Conservation (phyloP, 78 protist species). For the Polysphondylium violaceum region DNA sequence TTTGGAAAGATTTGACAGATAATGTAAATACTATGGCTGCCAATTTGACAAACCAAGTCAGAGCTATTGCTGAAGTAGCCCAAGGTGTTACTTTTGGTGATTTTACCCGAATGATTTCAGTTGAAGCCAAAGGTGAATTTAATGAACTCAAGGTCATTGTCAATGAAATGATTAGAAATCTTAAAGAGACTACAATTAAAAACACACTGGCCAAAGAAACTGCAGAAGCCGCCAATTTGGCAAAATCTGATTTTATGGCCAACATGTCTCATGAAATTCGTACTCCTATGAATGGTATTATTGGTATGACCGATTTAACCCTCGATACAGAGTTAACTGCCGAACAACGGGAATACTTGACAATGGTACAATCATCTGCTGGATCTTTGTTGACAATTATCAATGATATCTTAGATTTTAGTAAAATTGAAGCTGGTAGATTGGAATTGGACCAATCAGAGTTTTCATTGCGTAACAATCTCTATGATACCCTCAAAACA, state of each 20-base stretch:
- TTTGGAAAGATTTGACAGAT: slow-evolving; percentile 84
- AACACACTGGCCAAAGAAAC: slow-evolving; percentile 80
- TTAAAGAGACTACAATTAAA: slow-evolving; percentile 61
- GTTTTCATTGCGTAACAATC: slow-evolving; percentile 29
- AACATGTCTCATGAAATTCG: slow-evolving; percentile 88
- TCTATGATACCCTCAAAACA: slow-evolving; percentile 63
- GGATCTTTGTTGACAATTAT: slow-evolving; percentile 72
- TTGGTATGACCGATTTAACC: slow-evolving; percentile 87
- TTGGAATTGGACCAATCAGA: slow-evolving; percentile 68
- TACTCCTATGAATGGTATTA: slow-evolving; percentile 90
- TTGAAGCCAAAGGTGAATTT: slow-evolving; percentile 84
- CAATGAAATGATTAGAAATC: slow-evolving; percentile 81
- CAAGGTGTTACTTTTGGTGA: slow-evolving; percentile 82
- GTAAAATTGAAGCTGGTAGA: slow-evolving; percentile 82
- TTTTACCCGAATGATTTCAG: slow-evolving; percentile 80
- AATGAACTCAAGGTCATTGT: slow-evolving; percentile 61
- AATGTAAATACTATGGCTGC: slow-evolving; percentile 87
- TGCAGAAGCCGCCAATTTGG: slow-evolving; percentile 74
- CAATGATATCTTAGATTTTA: slow-evolving; percentile 73
- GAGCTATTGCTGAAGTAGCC: slow-evolving; percentile 83
- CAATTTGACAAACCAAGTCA: slow-evolving; percentile 75
- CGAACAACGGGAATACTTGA: slow-evolving; percentile 77
- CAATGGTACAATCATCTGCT: slow-evolving; percentile 82
- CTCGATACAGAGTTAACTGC: slow-evolving; percentile 65
- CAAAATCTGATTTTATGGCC: slow-evolving; percentile 85